Evolutionary conservation across 2,329 filamentous ascomycete species (phyloP), one percentile per base, ranked within the genome.

Genomic region (Hypoxylon sp.): DNA sequence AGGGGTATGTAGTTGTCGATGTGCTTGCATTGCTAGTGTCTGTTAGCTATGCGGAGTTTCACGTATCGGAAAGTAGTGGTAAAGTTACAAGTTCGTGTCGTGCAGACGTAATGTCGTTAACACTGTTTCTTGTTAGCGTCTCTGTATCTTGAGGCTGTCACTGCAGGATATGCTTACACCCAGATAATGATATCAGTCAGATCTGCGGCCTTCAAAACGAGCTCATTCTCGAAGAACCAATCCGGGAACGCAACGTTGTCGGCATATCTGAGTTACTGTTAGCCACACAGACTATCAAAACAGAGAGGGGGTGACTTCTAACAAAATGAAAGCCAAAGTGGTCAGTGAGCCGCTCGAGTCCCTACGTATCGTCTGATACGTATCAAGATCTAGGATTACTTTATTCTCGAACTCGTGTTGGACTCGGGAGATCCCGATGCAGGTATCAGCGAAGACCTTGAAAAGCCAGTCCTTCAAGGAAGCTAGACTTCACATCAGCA

Each of bases 11-110:
- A 12, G 17, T 46, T 51, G 9, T 51, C 41, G 11, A 51, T 19
- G 25, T 46, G 41, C 36, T 46, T 46, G 15, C 41, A 45, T 51
- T 51, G 48, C 48, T 51, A n/a, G 8, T 25, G 5, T n/a, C 19
- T 13, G 26, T 51, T 47, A 40, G 42, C 42, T 17, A 26, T 7
- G n/a, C 4, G 6, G 17, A 26, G n/a, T n/a, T n/a, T n/a, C n/a
- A n/a, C n/a, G n/a, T n/a, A n/a, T 2, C 11, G 5, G 7, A 6
- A 7, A 4, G 9, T 8, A 16, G 12, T 19, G 5, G 20, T 26
- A 12, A 25, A 32, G 8, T 43, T 50, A 51, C 47, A 9, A 44
- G 47, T 19, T 44, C 47, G 17, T 40, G 23, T 26, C 40, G 34
- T 40, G 26, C 40, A 27, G 32, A 51, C 11, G 27, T 20, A 5